A percentile compares a stretch with the other conserved stretches of the same genome.
Evolutionary conservation across 768 basidiomycete genomes (phyloP).

Genomic region (Hericium erinaceus): DNA sequence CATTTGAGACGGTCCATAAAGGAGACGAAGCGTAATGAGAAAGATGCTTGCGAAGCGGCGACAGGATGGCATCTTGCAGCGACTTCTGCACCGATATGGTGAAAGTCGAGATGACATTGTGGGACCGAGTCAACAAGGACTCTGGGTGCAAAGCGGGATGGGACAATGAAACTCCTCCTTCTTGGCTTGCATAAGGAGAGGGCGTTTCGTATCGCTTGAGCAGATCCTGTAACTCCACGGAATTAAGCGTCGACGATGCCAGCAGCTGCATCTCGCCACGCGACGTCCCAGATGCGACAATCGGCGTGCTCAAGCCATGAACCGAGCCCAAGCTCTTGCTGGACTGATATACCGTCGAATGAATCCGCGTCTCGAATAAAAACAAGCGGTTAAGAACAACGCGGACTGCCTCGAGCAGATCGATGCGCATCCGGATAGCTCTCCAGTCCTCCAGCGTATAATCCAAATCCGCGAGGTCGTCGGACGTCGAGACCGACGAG

Average conservation of each 20-base stretch:
- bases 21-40: constrained; percentile 57
- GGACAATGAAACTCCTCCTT: not conserved
- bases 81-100: constrained; percentile 68
- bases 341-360: constrained; percentile 46
- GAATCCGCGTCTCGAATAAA: constrained; percentile 64
- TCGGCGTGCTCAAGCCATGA: constrained; percentile 42
- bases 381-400: constrained; percentile 59
- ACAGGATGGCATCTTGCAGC: constrained; percentile 75
- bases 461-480: constrained; percentile 68
- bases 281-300: constrained; percentile 44
- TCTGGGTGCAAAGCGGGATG: constrained; percentile 16
- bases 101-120: constrained; percentile 49
- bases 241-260: constrained; percentile 79
- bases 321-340: constrained; percentile 51
- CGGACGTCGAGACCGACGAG: constrained; percentile 26
- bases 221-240: constrained; percentile 59
- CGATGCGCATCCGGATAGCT: constrained; percentile 72
- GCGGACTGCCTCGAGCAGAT: constrained; percentile 75
- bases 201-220: constrained; percentile 45
- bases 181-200: not conserved
- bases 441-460: constrained; percentile 88
- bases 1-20: constrained; percentile 51
- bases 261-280: constrained; percentile 68
- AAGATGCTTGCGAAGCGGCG: constrained; percentile 71
- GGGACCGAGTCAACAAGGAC: constrained; percentile 42